Evolutionary conservation across 2,329 filamentous ascomycete genomes (phyloP), one percentile per base, ranked within the genome.

Genomic region (Corinectria fuckeliana): DNA sequence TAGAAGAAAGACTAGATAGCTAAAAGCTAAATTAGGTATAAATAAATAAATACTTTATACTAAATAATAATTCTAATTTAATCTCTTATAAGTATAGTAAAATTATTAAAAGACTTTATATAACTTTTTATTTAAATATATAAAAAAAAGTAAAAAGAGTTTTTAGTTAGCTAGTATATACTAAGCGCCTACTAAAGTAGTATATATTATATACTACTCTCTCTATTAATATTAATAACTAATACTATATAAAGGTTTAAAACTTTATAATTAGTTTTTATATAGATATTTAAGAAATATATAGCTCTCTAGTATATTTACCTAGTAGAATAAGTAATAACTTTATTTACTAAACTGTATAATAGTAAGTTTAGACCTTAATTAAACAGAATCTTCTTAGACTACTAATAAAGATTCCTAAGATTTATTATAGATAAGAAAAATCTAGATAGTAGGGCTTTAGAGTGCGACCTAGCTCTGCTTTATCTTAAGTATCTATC

Each of bases 161-260:
- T 14, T 67, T 81, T 2, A 71, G 74, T 2, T 80, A 76, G 77
- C 67, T 81, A 11, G 72, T 72, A 4, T 76, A 76, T 50, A 75
- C 77, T 1, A 76, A 74, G 45, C 70, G 79, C 0, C 71, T 77
- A 0, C 66, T 82, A 0, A 75, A 75, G 52, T 75, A 72, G 73
- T 70, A 78, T 50, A 79, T 81, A 56, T 72, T 81, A 6, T 72
- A 79, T 42, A 74, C 74, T 5, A 71, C 74, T 7, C 62, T 76
- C 8, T 69, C 75, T 2, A 69, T 78, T 2, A 28, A 9, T 0
- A 49, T 64, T 1, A 52, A 50, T 4, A 65, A 50, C 3, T 4
- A 41, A 3, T 30, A 41, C 7, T 0, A 70, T 10, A 63, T 38
- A 9, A n/a, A 9, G 13, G n/a, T 41, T 2, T 41, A 75, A 13